Evolutionary conservation across 2,329 filamentous ascomycete species (phyloP), one percentile per base, ranked within the genome.

Genomic region (Sphaceloma murrayae): DNA sequence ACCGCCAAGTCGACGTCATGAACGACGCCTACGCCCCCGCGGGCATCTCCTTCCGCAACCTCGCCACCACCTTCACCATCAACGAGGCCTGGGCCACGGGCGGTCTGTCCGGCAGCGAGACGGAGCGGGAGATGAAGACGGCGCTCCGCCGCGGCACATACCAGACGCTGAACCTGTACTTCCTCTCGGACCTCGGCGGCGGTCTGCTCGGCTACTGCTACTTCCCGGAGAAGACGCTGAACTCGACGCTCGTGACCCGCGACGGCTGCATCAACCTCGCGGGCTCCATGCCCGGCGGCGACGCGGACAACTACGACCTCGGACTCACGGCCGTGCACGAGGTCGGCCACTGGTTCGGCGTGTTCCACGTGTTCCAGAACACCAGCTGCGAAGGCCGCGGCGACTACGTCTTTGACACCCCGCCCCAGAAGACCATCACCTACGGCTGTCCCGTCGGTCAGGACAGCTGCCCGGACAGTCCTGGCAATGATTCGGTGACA

Each of bases 221-320:
- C 0, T 59, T 76, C 16, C 65, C 65, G 3, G 57, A 59, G 5
- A 64, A 63, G 34, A 54, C 58, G 21, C 58, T 53, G 5, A 52
- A 67, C 52, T 30, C 26, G 17, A 24, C 40, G 22, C 44, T 60
- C 26, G 77, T 76, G 57, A 56, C 61, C 46, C 63, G 62, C 47
- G 74, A 77, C 54, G 73, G 74, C 26, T 77, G 74, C 61, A 75
- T 73, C 53, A 62, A 77, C 44, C 65, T 74, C 36, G 70, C 70
- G 11, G 63, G 64, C 46, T 75, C 71, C 5, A 74, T 77, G 72
- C 73, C 74, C 7, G 66, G 65, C 31, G 70, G 71, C 21, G 52
- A 57, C 30, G 58, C 72, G 43, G 53, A 58, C 8, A 67, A 68
- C 14, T 77, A 75, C 58, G 66, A 67, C 53, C 49, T 54, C 27